Conservation (phyloP, 495 filamentous ascomycete species). For the Delitschia confertaspora region DNA sequence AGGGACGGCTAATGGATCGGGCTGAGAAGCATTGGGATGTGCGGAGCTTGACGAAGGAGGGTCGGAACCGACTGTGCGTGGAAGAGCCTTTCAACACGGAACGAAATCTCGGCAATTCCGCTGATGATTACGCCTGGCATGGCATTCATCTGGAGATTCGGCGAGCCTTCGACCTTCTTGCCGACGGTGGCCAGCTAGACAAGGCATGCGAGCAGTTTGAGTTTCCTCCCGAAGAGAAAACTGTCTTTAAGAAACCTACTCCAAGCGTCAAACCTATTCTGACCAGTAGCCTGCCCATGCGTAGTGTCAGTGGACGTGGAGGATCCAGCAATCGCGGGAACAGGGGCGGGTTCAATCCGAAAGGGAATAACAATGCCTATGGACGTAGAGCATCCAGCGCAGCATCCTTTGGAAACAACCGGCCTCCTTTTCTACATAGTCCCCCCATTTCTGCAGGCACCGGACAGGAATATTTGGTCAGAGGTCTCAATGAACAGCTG, state of each 20-base stretch:
- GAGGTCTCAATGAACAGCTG: constrained; percentile 29
- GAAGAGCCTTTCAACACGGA: constrained; percentile 91
- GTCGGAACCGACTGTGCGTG: constrained; percentile 69
- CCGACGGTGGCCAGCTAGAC: constrained; percentile 59
- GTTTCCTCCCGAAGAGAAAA: constrained; percentile 76
- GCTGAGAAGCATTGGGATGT: constrained; percentile 75
- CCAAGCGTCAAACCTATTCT: constrained; percentile 53
- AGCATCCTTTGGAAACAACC: constrained; percentile 30
- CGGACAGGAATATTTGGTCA: constrained; percentile 28
- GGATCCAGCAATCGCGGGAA: constrained; percentile 46
- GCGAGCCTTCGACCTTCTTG: constrained; percentile 71
- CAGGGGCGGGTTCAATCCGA: constrained; percentile 41
- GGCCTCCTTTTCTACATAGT: constrained; percentile 28
- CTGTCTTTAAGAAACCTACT: constrained; percentile 62
- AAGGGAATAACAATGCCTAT: constrained; percentile 33
- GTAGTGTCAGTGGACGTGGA: constrained; percentile 43
- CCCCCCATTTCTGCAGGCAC: constrained; percentile 20
- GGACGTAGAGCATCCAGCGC: constrained; percentile 33
- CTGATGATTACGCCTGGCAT: constrained; percentile 84
- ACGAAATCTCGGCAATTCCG: constrained; percentile 96
- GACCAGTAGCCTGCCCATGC: constrained; percentile 44
- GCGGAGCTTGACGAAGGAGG: constrained; percentile 50
- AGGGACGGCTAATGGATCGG: constrained; percentile 74
- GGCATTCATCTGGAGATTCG: constrained; percentile 85
- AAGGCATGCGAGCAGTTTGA: constrained; percentile 77